Base-by-base conservation (phyloP, 1,284 basidiomycete species). In the Heterobasidion annosum region DNA sequence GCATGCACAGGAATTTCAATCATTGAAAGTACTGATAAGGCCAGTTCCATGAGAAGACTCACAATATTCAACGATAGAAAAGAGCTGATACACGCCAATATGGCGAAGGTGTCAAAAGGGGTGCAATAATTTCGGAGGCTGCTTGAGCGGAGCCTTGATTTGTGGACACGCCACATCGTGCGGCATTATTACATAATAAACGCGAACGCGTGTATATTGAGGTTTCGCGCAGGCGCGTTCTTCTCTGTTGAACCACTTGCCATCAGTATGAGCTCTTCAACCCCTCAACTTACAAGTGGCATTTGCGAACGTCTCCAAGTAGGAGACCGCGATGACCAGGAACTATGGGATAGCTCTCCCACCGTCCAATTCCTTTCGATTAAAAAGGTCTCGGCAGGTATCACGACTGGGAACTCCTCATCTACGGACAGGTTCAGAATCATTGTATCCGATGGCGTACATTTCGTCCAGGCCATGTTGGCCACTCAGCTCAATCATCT, bases 401-500 rank as follows among this genome's bases (percentile, higher is more conserved):
- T 7, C 8, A 34, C 40, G 40, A 34, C 42, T 16, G 25, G 25
- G 25, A 32, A 12, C 15, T 25, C 77, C 70, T 64, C 71, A 65
- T 59, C 65, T 74, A 61, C 73, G 44, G 84, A 87, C 63, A 75
- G 88, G 57, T 85, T 80, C 68, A 81, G 87, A 56, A 76, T 88
- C 56, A 85, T 90, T 63, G 71, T 90, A 35, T 89, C 88, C 1
- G 94, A 97, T 67, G 92, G 94, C 48, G 71, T 76, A 35, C 72
- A 90, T 64, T 95, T 91, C 66, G 76, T 91, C 52, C 94, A 96
- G 69, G 86, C 91, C 34, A 98, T 99, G 97, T 78, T 99, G 43
- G 92, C 93, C 3, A 97, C 95, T 0, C 91, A 94, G 67, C 78
- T 95, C 52, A 98, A 98, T 64, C 64, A 77, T 16, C 71, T 92